Conservation (phyloP, 148 eudicot genomes). For the Cornus kousa region DNA sequence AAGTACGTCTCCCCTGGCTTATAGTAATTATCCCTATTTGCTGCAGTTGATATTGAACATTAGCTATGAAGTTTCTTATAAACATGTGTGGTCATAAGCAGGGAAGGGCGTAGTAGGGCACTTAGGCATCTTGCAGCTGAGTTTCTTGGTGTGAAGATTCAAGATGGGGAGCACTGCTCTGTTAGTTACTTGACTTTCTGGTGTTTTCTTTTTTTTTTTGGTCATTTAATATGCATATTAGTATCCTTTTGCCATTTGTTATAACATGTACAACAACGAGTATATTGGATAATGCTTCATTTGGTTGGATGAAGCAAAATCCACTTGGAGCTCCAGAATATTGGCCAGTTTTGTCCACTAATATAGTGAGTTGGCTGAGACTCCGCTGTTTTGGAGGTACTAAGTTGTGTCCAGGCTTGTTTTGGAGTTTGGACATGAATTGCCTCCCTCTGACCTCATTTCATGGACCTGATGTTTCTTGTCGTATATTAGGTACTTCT, state of each 20-base stretch:
- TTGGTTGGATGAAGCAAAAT: no score
- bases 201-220: background rate
- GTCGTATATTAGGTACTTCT: no score
- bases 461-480: no score
- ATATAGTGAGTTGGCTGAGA: no score
- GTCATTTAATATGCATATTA: background rate
- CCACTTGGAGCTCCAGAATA: no score
- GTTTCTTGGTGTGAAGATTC: slow-evolving; percentile 76
- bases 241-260: background rate
- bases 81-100: slow-evolving; percentile 20
- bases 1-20: slow-evolving; percentile 39
- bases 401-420: no score
- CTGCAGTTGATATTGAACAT: background rate
- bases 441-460: no score
- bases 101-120: slow-evolving; percentile 74
- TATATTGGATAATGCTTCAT: no score
- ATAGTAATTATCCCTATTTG: background rate
- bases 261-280: background rate
- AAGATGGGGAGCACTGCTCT: slow-evolving; percentile 97
- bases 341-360: no score
- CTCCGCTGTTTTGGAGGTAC: no score
- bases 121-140: slow-evolving; percentile 83
- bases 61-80: background rate
- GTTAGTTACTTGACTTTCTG: slow-evolving; percentile 43
- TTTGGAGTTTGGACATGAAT: no score